Evolutionary conservation across 352 stramenopile genomes (phyloP), one percentile per base, ranked within the genome.

Genomic region (Phytophthora fragariaefolia): DNA sequence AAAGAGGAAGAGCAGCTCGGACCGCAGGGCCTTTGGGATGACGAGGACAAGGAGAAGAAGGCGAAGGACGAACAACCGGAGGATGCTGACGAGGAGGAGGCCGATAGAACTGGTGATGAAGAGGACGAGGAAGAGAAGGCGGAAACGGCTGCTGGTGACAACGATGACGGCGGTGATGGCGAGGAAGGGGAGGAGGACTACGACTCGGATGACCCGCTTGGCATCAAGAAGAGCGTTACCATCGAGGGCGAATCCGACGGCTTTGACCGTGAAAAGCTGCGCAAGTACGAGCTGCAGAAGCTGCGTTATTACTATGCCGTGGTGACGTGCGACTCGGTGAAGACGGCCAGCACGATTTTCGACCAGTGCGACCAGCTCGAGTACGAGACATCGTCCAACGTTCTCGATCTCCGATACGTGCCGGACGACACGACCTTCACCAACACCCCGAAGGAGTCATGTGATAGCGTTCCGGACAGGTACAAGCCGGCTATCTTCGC

Each of bases 221-320:
- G 85, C 23, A 71, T 89, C 13, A 91, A 85, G 74, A 83, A 85
- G 60, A 85, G 62, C 45, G 85, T 87, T 45, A 87, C 65, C 1
- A 66, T 80, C 9, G 80, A 79, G 53, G 73, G 77, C 46, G 77
- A 85, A 18, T 65, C 63, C 3, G 80, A 92, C 32, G 80, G 91
- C 20, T 98, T 98, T 66, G 93, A 99, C 77, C 76, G 80, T 26
- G 96, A 99, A 77, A 98, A 97, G 65, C 77, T 99, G 34, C 90
- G 97, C 55, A 89, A 90, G 32, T 99, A 99, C 76, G 97, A 99
- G 73, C 83, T 98, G 45, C 93, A 98, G 56, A 99, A 99, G 75
- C 82, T 99, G 32, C 93, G 96, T 64, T 99, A 99, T 77, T 99
- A 99, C 71, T 99, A 99, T 83, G 97, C 97, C 4, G 82, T 99